These are phyloP conservation scores for Trametopsis cervina DNA, from an alignment of 768 basidiomycete species.

Conservation along the genomic window DNA sequence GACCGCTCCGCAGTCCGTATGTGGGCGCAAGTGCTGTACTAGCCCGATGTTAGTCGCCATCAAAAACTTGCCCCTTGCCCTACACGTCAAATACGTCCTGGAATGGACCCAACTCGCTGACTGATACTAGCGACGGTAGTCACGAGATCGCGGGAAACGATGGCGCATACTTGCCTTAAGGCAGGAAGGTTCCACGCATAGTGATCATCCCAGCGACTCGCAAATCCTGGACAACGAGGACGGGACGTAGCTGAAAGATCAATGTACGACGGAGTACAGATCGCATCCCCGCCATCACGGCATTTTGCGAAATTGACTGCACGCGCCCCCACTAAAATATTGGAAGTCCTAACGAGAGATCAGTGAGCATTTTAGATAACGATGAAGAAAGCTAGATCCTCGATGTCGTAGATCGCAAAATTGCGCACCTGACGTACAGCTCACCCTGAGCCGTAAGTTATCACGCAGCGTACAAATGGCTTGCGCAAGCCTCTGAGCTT, in stretches of 20 bases:
- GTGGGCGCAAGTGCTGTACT: background rate
- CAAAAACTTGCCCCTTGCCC: constrained; percentile 8
- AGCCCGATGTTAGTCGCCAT: background rate
- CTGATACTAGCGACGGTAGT: background rate
- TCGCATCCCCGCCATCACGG: background rate
- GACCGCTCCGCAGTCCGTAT: constrained; percentile 7
- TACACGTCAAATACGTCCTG: background rate
- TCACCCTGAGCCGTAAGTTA: no score
- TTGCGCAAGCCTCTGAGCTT: no score
- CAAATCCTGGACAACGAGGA: no score
- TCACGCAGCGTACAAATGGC: no score
- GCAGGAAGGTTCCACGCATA: constrained; percentile 1
- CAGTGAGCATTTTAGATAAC: no score
- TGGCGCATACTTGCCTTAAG: constrained; percentile 10
- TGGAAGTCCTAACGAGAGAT: background rate
- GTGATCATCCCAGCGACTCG: no score
- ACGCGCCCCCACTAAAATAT: background rate
- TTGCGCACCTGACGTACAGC: no score
- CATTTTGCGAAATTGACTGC: background rate
- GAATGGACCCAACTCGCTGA: no score
- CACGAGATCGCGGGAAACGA: constrained; percentile 10
- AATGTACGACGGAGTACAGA: background rate
- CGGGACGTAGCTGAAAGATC: no score
- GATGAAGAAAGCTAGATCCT: no score
- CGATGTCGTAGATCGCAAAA: no score